Base-by-base conservation (phyloP, 2,329 filamentous ascomycete species). In the Aspergillus texensis region DNA sequence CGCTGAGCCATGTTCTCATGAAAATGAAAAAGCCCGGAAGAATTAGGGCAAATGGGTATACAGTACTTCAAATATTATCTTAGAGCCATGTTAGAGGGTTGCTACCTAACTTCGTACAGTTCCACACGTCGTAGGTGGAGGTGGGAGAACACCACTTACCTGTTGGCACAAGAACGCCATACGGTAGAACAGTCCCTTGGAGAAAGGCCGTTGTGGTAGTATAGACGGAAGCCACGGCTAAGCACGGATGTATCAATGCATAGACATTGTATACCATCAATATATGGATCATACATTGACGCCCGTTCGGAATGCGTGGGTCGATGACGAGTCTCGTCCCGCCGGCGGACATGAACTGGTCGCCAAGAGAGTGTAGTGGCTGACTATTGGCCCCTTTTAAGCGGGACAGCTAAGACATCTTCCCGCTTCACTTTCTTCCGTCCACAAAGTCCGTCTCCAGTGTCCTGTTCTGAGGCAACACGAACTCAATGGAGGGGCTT, bases 401-500 rank as follows among this genome's bases (percentile, higher is more conserved):
- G 26, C 14, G 48, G 48, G 26, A 52, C 30, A 32, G 6, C 14
- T 32, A 28, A 52, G 48, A n/a, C 26, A 30, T 34, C 5, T 26
- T 36, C 32, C 50, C 30, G 32, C 19, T 16, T 54, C 32, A 39
- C 10, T 36, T 36, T 32, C 26, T 55, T 55, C 52, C 30, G 34
- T 26, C 21, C 6, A 48, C 59, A 19, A 30, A 19, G 24, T n/a
- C 12, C 26, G 9, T 26, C 56, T 32, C 52, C 57, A 60, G 21
- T 58, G 61, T 39, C 58, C 58, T 30, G 52, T 41, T 21, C 57
- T 58, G 14, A 36, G 26, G 58, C 11, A 41, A 24, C 21, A 9
- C 6, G 11, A 39, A 39, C 61, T 61, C 57, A 69, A 60, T 64
- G 64, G 12, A 56, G 54, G 24, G 75, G 81, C 70, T 84, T 85